Evolutionary conservation across 2,329 filamentous ascomycete species (phyloP).

Genomic region (Colletotrichum tropicicola): DNA sequence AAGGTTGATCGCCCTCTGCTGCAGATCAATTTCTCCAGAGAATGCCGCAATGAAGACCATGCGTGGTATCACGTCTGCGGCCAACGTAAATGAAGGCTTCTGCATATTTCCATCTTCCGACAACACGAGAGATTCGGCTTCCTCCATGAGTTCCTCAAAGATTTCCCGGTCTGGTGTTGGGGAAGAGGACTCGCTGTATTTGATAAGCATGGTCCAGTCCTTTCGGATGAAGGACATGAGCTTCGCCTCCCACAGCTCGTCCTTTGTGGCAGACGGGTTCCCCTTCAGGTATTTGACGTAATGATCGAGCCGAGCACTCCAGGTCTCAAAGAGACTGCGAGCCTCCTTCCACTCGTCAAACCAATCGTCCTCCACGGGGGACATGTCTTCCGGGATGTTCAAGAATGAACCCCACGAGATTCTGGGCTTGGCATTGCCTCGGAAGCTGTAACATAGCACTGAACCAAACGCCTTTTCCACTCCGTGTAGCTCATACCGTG

Average conservation of each 20-base stretch:
- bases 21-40: not conserved
- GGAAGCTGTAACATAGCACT: not conserved
- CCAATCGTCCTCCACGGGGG: not conserved
- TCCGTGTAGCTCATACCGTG: not conserved
- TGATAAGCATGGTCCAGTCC: not conserved
- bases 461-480: not conserved
- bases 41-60: not conserved
- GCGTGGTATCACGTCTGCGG: slow-evolving; percentile 11
- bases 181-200: not conserved
- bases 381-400: not conserved
- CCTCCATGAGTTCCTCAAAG: not conserved
- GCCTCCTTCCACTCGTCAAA: not conserved
- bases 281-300: not conserved
- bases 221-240: not conserved
- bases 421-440: not conserved
- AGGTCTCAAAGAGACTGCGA: not conserved
- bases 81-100: not conserved
- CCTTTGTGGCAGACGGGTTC: not conserved
- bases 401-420: not conserved
- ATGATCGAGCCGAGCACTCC: not conserved
- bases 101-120: not conserved
- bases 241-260: not conserved
- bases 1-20: slow-evolving; percentile 19
- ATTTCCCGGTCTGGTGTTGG: not conserved
- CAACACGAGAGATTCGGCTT: not conserved